Conservation (phyloP, 345 rosid genomes). For the Linum trigynum region DNA sequence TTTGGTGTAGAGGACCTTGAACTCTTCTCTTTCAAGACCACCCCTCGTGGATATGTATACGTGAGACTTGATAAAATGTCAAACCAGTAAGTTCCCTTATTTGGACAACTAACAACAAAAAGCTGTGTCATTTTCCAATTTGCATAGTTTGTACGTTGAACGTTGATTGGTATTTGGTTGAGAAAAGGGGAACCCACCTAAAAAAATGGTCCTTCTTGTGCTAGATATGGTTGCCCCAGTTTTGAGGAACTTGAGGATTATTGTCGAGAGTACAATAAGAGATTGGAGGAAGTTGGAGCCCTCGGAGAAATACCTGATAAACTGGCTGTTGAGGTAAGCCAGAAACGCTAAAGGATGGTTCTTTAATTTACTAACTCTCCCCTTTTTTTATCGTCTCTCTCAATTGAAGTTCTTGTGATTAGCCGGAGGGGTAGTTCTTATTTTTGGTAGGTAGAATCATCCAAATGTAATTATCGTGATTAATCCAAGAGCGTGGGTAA, state of each 20-base stretch:
- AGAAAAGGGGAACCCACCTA: too few species aligned
- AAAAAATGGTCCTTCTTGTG: not conserved
- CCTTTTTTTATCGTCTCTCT: too few species aligned
- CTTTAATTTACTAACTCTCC: too few species aligned
- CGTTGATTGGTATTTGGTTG: too few species aligned
- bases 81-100: constrained; percentile 35
- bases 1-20: constrained; percentile 37
- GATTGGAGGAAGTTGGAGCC: constrained; percentile 72
- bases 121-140: not conserved
- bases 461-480: too few species aligned
- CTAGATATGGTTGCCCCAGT: constrained; percentile 77
- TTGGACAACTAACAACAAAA: not conserved
- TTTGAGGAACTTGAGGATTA: constrained; percentile 73
- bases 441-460: too few species aligned
- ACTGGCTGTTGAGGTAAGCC: constrained; percentile 69
- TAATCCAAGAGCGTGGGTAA: too few species aligned
- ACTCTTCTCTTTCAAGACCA: constrained; percentile 67
- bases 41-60: constrained; percentile 69
- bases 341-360: too few species aligned
- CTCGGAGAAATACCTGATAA: constrained; percentile 54
- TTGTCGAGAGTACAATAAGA: constrained; percentile 59
- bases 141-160: too few species aligned
- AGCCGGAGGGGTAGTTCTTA: too few species aligned
- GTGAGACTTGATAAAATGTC: constrained; percentile 73
- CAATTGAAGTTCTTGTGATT: too few species aligned